These are phyloP conservation scores for Caryopteris hybrid DNA, from an alignment of 305 asterid species.

Conservation along the genomic window DNA sequence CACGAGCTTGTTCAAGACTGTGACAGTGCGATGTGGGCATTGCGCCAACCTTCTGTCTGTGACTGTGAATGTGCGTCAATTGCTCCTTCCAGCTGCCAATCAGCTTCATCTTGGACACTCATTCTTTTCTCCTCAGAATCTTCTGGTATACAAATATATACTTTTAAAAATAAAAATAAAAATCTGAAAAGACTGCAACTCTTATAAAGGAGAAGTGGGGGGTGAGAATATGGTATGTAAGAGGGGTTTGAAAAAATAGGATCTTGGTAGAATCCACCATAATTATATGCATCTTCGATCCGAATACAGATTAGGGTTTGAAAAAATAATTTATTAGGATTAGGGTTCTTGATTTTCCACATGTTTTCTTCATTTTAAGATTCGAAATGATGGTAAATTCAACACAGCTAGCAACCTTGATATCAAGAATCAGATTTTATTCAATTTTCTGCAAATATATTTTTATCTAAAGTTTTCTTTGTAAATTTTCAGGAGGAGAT, in stretches of 20 bases:
- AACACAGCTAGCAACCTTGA: no score
- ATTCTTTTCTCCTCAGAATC: slow-evolving; percentile 87
- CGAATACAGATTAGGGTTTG: slow-evolving; percentile 19
- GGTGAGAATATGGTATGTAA: no score
- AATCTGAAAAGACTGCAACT: no score
- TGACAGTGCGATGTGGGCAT: slow-evolving; percentile 94
- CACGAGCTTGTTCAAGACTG: slow-evolving; percentile 93
- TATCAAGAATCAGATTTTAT: not conserved
- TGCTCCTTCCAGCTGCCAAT: slow-evolving; percentile 73
- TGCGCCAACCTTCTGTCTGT: slow-evolving; percentile 94
- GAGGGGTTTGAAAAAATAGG: not conserved
- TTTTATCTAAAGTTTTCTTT: not conserved
- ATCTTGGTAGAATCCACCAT: not conserved
- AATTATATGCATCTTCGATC: not conserved
- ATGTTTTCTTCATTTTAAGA: not conserved
- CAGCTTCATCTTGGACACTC: slow-evolving; percentile 85
- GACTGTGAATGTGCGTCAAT: slow-evolving; percentile 81
- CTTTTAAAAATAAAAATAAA: no score
- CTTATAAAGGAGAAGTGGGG: no score
- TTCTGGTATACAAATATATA: slow-evolving; percentile 37
- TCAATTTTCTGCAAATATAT: not conserved
- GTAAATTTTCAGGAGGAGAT: slow-evolving; percentile 62
- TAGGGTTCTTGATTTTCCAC: slow-evolving; percentile 20
- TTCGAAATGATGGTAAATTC: no score
- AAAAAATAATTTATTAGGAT: not conserved